phyloP scores from a whole-genome alignment of 106 monocot genomes.

The Dendrobium officinale region DNA sequence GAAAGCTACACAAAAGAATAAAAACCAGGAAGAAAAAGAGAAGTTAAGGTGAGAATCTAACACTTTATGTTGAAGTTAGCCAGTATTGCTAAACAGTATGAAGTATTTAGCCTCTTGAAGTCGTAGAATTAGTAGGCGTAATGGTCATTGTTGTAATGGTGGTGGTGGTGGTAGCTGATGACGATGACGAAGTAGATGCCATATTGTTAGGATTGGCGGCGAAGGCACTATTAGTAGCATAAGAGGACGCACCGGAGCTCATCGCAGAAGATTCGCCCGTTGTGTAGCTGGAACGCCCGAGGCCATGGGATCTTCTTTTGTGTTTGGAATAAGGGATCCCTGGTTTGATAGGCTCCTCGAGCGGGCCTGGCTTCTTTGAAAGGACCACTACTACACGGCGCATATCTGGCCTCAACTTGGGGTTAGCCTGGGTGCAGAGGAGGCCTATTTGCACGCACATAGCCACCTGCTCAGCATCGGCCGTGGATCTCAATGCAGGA shows the following conservation, averaged over 20 bases:
- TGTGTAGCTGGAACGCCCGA: neutral
- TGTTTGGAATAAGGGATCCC: constrained; percentile 39
- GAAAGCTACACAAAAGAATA: neutral
- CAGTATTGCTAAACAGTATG: too few species aligned
- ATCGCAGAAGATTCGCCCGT: neutral
- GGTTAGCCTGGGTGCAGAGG: constrained; percentile 53
- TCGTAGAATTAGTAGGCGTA: neutral
- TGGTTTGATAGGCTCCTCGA: constrained; percentile 47
- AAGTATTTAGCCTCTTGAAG: neutral
- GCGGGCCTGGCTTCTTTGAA: constrained; percentile 41
- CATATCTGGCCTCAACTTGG: constrained; percentile 56
- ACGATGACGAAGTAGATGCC: constrained; percentile 4
- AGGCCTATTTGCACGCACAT: constrained; percentile 50
- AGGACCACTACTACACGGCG: constrained; percentile 46
- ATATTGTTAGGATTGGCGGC: constrained; percentile 8
- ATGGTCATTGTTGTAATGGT: neutral
- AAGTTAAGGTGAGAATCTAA: neutral
- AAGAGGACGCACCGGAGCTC: neutral
- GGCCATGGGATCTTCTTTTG: constrained; percentile 14
- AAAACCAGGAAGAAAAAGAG: neutral
- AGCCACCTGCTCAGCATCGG: constrained; percentile 37
- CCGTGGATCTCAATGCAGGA: constrained; percentile 17
- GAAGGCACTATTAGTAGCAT: constrained; percentile 7
- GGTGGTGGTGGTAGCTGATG: neutral
- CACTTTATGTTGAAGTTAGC: too few species aligned